A percentile compares a stretch with the other conserved stretches of the same genome.
These are phyloP conservation scores for Aphanomyces euteiches DNA, from an alignment of 352 stramenopile species.

Conservation along the genomic window DNA sequence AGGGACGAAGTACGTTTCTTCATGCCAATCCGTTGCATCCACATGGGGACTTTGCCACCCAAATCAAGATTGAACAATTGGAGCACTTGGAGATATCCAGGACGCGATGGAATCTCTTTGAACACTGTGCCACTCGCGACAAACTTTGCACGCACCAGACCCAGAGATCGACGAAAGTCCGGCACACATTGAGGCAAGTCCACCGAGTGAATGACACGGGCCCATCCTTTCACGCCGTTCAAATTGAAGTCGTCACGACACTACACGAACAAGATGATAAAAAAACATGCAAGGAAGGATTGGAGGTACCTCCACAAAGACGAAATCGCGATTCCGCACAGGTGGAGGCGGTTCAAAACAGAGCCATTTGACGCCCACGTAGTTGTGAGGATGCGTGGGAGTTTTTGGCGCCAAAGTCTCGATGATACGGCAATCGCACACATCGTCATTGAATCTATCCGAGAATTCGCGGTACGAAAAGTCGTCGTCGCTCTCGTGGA, in stretches of 20 bases:
- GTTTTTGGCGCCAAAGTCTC: conserved; percentile 57
- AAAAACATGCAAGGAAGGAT: not conserved
- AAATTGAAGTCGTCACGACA: conserved; percentile 79
- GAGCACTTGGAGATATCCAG: not conserved
- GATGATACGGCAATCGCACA: conserved; percentile 72
- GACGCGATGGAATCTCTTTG: not conserved
- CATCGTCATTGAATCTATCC: conserved; percentile 33
- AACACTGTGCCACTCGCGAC: not conserved
- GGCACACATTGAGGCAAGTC: conserved; percentile 34
- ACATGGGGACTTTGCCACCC: not conserved
- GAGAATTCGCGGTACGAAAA: not conserved
- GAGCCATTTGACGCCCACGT: conserved; percentile 76
- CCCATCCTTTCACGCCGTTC: conserved; percentile 53
- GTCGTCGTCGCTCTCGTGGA: not conserved
- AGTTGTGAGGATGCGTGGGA: conserved; percentile 70
- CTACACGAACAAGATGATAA: conserved; percentile 31
- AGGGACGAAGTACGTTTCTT: not conserved
- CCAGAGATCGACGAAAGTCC: not conserved
- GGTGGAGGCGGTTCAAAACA: conserved; percentile 68
- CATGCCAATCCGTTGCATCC: conserved; percentile 10
- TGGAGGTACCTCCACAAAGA: conserved; percentile 43
- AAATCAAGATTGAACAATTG: conserved; percentile 8
- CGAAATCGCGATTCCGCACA: conserved; percentile 77
- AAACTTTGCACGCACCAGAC: not conserved
- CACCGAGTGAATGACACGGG: conserved; percentile 55